Percentiles rank a stretch among this genome's conserved stretches.
Evolutionary conservation across 768 basidiomycete species (phyloP).

Genomic region (Agaricus subrufescens): DNA sequence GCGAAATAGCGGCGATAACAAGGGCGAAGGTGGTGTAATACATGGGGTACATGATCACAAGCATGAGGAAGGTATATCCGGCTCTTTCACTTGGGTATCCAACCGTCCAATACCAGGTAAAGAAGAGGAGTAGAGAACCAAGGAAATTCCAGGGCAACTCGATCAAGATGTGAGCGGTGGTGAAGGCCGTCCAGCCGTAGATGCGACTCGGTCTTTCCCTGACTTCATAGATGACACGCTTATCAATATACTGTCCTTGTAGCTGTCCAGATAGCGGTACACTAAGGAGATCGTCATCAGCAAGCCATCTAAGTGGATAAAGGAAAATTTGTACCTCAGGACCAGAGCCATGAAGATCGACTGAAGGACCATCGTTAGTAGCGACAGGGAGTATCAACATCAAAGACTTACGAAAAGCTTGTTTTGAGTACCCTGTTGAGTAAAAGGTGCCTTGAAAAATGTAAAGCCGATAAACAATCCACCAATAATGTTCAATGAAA

Average conservation of each 20-base stretch:
- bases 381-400: no score
- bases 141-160: slow-evolving; percentile 62
- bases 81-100: slow-evolving; percentile 50
- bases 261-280: slow-evolving; percentile 60
- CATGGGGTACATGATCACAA: slow-evolving; percentile 49
- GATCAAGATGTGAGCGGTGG: slow-evolving; percentile 49
- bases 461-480: slow-evolving; percentile 62
- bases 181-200: slow-evolving; percentile 60
- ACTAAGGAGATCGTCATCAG: slow-evolving; percentile 14
- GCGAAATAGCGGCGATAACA: slow-evolving; percentile 55
- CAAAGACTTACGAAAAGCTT: slow-evolving; percentile 51
- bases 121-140: slow-evolving; percentile 52
- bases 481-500: slow-evolving; percentile 46
- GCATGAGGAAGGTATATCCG: slow-evolving; percentile 55
- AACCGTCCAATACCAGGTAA: slow-evolving; percentile 71
- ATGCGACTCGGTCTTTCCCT: slow-evolving; percentile 64
- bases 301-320: background rate
- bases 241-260: slow-evolving; percentile 53
- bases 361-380: slow-evolving; percentile 19
- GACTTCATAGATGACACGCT: slow-evolving; percentile 60
- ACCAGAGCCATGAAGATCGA: slow-evolving; percentile 55
- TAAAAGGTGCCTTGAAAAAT: slow-evolving; percentile 52
- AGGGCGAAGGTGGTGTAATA: slow-evolving; percentile 61
- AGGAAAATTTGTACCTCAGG: slow-evolving; percentile 19
- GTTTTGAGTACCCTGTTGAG: slow-evolving; percentile 57